Base-by-base conservation (phyloP, 495 filamentous ascomycete species). In the Diplogelasinospora grovesii region DNA sequence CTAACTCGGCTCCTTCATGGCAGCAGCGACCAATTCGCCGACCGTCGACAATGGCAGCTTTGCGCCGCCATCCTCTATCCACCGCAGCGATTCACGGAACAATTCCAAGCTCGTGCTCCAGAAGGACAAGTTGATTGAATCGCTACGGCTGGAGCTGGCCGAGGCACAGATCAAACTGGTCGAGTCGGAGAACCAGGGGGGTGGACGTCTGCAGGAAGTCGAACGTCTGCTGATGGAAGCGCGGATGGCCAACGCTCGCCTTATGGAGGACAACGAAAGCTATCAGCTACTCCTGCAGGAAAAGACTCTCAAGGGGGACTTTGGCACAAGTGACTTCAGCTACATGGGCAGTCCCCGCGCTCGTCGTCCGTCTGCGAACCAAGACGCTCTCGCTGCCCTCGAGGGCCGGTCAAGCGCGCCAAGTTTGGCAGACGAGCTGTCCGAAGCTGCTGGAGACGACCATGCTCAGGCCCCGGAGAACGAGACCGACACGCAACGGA, bases 181-280 rank as follows among this genome's bases (percentile, higher is more conserved):
- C 30, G 90, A 97, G 59, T 77, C 93, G 47, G 90, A 97, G 60
- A 94, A 95, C 58, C 77, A 81, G 56, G 90, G 88, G 22, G 90
- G 89, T 13, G 85, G 84, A 22, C 77, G 83, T 7, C 65, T 94
- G 50, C 82, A 83, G 28, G 86, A 95, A 54, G 72, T 98, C 22
- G 92, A 98, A 66, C 84, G 82, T 47, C 75, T 81, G 41, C 75
- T 97, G 27, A 74, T 95, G 50, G 92, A 96, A 46, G 82, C 86
- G 20, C 84, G 87, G 18, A 88, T 96, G 80, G 82, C 87, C 32
- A 97, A 97, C 52, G 90, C 92, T 23, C 78, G 89, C 24, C 63
- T 98, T 39, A 92, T 95, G 86, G 92, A 98, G 64, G 92, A 98
- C 60, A 96, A 96, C 52, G 92, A 98, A 58, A 94, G 87, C 59